A percentile compares a stretch with the other conserved stretches of the same genome.
phyloP scores from a whole-genome alignment of 768 basidiomycete genomes.

The Crassisporium funariophilum region DNA sequence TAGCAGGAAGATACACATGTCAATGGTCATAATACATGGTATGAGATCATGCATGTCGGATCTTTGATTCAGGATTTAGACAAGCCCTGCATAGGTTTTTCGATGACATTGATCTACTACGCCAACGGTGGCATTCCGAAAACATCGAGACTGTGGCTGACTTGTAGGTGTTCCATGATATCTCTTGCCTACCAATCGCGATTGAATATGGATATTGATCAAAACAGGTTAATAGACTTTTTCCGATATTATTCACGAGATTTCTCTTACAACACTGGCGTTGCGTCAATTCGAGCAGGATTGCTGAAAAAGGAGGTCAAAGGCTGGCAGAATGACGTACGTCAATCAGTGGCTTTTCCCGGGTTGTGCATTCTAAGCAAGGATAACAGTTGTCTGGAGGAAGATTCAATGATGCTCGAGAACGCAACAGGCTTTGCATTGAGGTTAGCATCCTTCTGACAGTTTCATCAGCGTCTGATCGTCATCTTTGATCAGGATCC shows the following conservation, averaged over 20 bases:
- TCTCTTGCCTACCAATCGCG: constrained; percentile 3
- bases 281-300: constrained; percentile 89
- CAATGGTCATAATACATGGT: constrained; percentile 84
- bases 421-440: constrained; percentile 94
- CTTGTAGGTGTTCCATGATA: constrained; percentile 49
- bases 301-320: constrained; percentile 88
- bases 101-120: constrained; percentile 91
- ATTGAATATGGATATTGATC: constrained; percentile 11
- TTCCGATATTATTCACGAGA: constrained; percentile 96
- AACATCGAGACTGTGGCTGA: constrained; percentile 93
- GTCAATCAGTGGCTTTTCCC: constrained; percentile 25
- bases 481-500: constrained; percentile 71
- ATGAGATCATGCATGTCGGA: constrained; percentile 14
- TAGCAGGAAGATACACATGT: constrained; percentile 78
- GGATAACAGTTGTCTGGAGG: constrained; percentile 41
- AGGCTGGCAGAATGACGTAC: constrained; percentile 92
- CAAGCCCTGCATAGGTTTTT: constrained; percentile 70
- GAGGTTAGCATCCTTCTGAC: constrained; percentile 57
- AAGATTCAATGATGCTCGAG: constrained; percentile 71
- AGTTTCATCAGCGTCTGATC: neutral
- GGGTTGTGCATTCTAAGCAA: constrained; percentile 1
- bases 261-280: constrained; percentile 88
- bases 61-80: constrained; percentile 8
- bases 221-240: constrained; percentile 87
- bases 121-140: constrained; percentile 92